phyloP scores from a whole-genome alignment of 2,329 filamentous ascomycete genomes.

The Aspergillus sp. region DNA sequence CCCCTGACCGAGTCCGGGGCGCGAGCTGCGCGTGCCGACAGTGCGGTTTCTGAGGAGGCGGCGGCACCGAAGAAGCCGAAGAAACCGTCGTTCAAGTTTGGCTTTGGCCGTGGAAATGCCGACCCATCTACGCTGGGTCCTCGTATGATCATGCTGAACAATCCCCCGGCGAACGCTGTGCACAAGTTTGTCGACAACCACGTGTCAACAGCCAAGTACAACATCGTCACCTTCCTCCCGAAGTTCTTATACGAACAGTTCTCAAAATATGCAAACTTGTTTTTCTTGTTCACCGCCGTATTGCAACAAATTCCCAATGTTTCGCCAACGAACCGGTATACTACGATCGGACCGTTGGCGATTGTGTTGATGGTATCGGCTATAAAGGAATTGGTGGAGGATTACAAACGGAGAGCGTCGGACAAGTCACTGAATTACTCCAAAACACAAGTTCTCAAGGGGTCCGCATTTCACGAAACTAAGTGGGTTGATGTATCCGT shows the following conservation, averaged over 20 bases:
- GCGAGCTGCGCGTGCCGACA: slow-evolving; percentile 47
- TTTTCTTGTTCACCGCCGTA: slow-evolving; percentile 96
- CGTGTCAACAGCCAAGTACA: slow-evolving; percentile 97
- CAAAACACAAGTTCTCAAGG: slow-evolving; percentile 77
- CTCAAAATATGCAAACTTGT: slow-evolving; percentile 97
- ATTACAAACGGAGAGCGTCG: slow-evolving; percentile 83
- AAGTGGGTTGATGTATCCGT: slow-evolving; percentile 94
- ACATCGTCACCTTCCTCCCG: slow-evolving; percentile 84
- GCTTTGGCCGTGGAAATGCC: slow-evolving; percentile 77
- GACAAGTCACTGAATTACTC: slow-evolving; percentile 87
- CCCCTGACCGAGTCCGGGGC: slow-evolving; percentile 79
- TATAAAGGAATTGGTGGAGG: slow-evolving; percentile 90
- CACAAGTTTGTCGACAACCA: slow-evolving; percentile 97
- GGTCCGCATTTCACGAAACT: slow-evolving; percentile 78
- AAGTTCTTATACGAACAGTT: slow-evolving; percentile 99
- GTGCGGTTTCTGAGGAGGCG: slow-evolving; percentile 44
- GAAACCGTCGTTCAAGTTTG: slow-evolving; percentile 83
- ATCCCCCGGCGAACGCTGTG: slow-evolving; percentile 82
- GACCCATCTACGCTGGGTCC: slow-evolving; percentile 91
- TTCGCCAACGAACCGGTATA: slow-evolving; percentile 92
- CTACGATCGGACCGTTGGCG: slow-evolving; percentile 89
- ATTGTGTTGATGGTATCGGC: slow-evolving; percentile 93
- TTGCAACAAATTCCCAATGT: slow-evolving; percentile 94
- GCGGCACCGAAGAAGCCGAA: slow-evolving; percentile 62
- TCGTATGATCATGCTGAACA: slow-evolving; percentile 92